Base-by-base conservation (phyloP, 2,329 filamentous ascomycete genomes). In the Curvularia hawaiiensis region DNA sequence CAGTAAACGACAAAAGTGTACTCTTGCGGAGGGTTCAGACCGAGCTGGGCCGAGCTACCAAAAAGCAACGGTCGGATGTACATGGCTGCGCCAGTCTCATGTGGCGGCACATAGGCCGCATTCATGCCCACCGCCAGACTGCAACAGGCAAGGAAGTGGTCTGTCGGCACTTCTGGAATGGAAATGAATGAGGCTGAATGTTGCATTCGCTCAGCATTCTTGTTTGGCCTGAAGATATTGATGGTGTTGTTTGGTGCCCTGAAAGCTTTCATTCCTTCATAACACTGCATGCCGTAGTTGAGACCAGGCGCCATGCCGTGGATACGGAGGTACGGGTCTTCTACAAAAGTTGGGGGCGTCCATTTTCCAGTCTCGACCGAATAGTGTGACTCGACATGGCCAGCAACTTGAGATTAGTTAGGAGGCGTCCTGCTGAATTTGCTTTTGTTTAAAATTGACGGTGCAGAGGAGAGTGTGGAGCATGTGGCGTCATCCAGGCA, bases 201-300 rank as follows among this genome's bases (percentile, higher is more conserved):
- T 74, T 92, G 90, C 83, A 98, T 86, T 58, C 94, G 91, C 41
- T 80, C 78, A 38, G 93, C 95, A 76, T 98, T 98, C 73, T 89
- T 87, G 71, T 88, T 84, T 0, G 94, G 91, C 4, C 94, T 90
- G 86, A 98, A 98, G 76, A 98, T 86, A 74, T 88, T 86, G 79
- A 98, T 93, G 58, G 79, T 78, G 75, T 90, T 86, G 56, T 84
- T 81, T 18, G 92, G 90, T 2, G 84, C 82, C 62, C 94, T 92
- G 84, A 97, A 97, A 54, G 94, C 93, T 79, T 98, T 98, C 75
- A 98, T 87, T n/a, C 95, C 95, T 77, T 99, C 95, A 82, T 96
- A 99, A 70, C 92, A 94, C 80, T 98, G 95, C 75, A 97, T 92
- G 57, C 94, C 73, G 77, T 99, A 99, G 84, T 99, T 99, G 64